These are phyloP conservation scores for Pleurotus tuoliensis DNA, from an alignment of 768 basidiomycete species.

Conservation along the genomic window DNA sequence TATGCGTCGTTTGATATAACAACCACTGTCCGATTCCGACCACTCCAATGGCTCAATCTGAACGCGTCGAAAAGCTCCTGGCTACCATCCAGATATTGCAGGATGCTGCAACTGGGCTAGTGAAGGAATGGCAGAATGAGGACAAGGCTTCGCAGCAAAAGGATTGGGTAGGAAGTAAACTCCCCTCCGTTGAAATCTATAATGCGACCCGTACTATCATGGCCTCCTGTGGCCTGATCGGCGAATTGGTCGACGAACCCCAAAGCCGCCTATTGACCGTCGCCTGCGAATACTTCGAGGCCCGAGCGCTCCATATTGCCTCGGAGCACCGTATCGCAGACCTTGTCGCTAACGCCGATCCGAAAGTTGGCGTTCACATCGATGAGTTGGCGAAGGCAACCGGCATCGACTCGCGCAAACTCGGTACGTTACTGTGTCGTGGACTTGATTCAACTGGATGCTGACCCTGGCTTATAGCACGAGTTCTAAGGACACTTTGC, in stretches of 20 bases:
- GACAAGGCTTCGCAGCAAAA: background rate
- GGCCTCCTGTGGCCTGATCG: background rate
- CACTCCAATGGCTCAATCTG: background rate
- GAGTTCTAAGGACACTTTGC: background rate
- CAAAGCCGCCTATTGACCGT: background rate
- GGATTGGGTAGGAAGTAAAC: background rate
- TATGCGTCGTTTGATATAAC: too few species aligned
- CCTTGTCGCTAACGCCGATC: background rate
- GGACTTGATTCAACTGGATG: too few species aligned
- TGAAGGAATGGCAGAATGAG: background rate
- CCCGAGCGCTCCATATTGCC: background rate
- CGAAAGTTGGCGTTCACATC: background rate
- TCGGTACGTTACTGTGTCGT: background rate
- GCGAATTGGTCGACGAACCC: background rate
- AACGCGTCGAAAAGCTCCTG: background rate
- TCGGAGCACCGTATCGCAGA: background rate
- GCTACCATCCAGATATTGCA: background rate
- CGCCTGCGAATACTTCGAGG: background rate
- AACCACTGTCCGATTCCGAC: background rate
- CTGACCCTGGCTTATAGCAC: background rate
- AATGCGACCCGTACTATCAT: background rate
- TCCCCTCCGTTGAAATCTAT: background rate
- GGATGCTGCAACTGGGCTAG: background rate
- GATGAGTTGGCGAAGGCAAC: background rate
- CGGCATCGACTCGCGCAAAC: background rate